Conservation (phyloP, 768 basidiomycete genomes). For the Leucosporidium yakuticum region DNA sequence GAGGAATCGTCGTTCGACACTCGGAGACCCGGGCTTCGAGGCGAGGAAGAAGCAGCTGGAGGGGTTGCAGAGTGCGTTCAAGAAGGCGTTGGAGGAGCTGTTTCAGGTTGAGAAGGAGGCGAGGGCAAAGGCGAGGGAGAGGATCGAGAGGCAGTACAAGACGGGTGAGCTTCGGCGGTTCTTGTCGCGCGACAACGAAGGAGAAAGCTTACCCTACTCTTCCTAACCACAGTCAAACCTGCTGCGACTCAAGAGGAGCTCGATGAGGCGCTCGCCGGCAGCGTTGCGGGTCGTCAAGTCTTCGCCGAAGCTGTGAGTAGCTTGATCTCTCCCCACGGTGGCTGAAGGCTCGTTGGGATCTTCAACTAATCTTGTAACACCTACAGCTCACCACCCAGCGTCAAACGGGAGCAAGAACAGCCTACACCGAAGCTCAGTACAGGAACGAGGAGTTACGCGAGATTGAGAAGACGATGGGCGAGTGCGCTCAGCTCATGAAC, state of each 20-base stretch:
- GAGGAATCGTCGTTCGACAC: not conserved
- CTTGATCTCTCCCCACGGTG: not conserved
- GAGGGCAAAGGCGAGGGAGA: not conserved
- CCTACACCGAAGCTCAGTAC: not conserved
- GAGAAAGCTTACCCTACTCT: not conserved
- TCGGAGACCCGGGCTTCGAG: not conserved
- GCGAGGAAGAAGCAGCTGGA: not conserved
- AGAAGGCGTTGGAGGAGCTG: not conserved
- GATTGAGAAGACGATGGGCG: not conserved
- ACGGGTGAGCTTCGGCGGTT: not conserved
- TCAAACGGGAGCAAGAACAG: not conserved
- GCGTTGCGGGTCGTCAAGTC: not conserved
- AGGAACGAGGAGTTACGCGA: not conserved
- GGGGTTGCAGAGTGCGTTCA: not conserved
- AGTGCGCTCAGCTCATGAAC: slow-evolving; percentile 1
- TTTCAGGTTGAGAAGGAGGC: not conserved
- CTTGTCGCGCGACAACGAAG: no score
- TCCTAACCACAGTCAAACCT: not conserved
- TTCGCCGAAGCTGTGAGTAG: not conserved
- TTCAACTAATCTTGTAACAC: not conserved
- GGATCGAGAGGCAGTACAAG: not conserved
- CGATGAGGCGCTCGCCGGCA: not conserved
- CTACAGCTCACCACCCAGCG: not conserved
- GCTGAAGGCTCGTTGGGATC: not conserved
- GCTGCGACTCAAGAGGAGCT: not conserved